Percentiles rank a stretch among this genome's conserved stretches.
Conservation (phyloP, 768 basidiomycete species). For the Cystofilobasidium capitatum region DNA sequence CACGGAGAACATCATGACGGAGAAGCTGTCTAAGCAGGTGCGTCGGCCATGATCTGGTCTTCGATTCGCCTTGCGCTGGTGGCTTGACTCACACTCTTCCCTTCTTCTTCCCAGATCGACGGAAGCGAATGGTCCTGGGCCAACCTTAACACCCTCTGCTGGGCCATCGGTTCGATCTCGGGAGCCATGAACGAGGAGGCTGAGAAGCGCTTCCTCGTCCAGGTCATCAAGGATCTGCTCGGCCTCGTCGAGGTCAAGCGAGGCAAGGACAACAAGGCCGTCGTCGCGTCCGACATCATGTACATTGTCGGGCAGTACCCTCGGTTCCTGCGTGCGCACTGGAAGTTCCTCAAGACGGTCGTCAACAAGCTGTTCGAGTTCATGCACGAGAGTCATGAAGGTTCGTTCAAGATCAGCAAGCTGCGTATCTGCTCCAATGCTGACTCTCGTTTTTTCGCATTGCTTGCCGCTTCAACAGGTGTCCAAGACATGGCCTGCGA, state of each 20-base stretch:
- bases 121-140: conserved; percentile 99
- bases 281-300: conserved; percentile 61
- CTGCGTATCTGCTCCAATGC: not conserved
- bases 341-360: conserved; percentile 99
- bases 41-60: conserved; percentile 27
- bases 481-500: conserved; percentile 99
- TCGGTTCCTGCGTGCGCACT: conserved; percentile 97
- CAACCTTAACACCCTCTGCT: conserved; percentile 95
- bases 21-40: conserved; percentile 90
- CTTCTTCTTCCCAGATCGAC: conserved; percentile 47
- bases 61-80: not conserved
- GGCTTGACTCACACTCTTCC: not conserved
- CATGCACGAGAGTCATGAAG: conserved; percentile 99
- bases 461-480: conserved; percentile 45
- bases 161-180: conserved; percentile 99
- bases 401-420: too few species aligned
- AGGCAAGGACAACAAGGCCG: conserved; percentile 99
- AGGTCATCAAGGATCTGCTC: conserved; percentile 97
- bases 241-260: conserved; percentile 96
- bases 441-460: not conserved
- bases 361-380: conserved; percentile 99
- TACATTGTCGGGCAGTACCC: conserved; percentile 99
- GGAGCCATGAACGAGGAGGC: conserved; percentile 99
- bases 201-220: conserved; percentile 96
- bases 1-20: conserved; percentile 93